Percentiles rank a stretch among this genome's conserved stretches.
Conservation (phyloP, 495 filamentous ascomycete species). For the Aspergillus mulundensis region DNA sequence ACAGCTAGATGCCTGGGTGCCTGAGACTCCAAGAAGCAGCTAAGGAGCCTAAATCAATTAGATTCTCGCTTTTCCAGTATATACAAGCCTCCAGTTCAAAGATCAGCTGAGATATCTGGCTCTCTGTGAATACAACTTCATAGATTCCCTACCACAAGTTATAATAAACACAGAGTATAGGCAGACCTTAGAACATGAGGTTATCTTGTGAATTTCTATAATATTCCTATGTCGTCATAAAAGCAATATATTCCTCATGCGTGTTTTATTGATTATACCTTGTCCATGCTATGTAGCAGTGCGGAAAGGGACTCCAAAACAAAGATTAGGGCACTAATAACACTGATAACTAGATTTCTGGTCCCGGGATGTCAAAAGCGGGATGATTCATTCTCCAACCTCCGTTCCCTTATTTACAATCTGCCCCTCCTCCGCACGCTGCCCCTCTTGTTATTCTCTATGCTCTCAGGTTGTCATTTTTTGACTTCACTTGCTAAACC, state of each 20-base stretch:
- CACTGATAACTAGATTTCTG: neutral
- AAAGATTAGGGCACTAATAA: neutral
- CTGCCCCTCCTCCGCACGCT: constrained; percentile 1
- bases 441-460: constrained; percentile 4
- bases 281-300: no score
- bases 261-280: no score
- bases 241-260: neutral
- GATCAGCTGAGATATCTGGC: neutral
- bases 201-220: neutral
- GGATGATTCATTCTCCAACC: constrained; percentile 6
- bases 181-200: no score
- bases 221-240: neutral
- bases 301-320: no score
- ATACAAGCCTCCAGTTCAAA: no score
- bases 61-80: no score
- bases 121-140: neutral
- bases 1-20: neutral
- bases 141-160: neutral
- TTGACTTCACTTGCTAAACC: constrained; percentile 1
- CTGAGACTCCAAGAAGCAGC: neutral
- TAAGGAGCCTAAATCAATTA: neutral
- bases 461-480: constrained; percentile 11
- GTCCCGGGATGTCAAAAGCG: neutral
- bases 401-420: neutral
- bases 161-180: neutral